Conservation (phyloP, 257 asterid species). For the Solanum sitiens region DNA sequence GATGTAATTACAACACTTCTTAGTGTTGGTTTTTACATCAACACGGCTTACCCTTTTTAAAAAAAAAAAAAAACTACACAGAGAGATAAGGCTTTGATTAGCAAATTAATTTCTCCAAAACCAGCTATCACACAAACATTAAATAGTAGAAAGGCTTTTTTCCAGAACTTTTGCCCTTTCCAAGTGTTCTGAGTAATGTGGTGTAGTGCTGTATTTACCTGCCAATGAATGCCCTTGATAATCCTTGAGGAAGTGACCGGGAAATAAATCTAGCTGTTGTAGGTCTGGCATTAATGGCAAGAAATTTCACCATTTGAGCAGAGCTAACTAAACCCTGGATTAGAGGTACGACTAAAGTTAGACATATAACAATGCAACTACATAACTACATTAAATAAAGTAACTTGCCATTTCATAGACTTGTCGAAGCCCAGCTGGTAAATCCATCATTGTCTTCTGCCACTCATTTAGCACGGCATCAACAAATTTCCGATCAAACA, state of each 20-base stretch:
- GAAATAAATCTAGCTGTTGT: conserved; percentile 75
- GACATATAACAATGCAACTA: neutral
- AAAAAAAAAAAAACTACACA: neutral
- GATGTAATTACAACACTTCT: neutral
- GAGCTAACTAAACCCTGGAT: conserved; percentile 93
- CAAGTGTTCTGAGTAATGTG: neutral
- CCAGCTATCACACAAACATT: neutral
- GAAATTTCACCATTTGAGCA: conserved; percentile 81
- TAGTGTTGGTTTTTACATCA: neutral
- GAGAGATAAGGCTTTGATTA: neutral
- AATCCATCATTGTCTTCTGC: conserved; percentile 97
- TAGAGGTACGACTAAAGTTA: conserved; percentile 14
- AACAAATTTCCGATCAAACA: conserved; percentile 84
- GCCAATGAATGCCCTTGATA: conserved; percentile 87
- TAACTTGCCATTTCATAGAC: conserved; percentile 86
- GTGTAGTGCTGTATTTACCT: conserved; percentile 32
- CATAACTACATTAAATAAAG: neutral
- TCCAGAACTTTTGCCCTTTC: neutral
- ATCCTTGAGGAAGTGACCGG: conserved; percentile 76
- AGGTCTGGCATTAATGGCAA: conserved; percentile 86
- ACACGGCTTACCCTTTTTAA: neutral
- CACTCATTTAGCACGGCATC: conserved; percentile 95
- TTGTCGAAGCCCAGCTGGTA: conserved; percentile 95
- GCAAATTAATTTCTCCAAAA: neutral
- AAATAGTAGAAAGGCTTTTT: neutral